Evolutionary conservation across 2,329 filamentous ascomycete genomes (phyloP).

Genomic region (Capronia coronata): DNA sequence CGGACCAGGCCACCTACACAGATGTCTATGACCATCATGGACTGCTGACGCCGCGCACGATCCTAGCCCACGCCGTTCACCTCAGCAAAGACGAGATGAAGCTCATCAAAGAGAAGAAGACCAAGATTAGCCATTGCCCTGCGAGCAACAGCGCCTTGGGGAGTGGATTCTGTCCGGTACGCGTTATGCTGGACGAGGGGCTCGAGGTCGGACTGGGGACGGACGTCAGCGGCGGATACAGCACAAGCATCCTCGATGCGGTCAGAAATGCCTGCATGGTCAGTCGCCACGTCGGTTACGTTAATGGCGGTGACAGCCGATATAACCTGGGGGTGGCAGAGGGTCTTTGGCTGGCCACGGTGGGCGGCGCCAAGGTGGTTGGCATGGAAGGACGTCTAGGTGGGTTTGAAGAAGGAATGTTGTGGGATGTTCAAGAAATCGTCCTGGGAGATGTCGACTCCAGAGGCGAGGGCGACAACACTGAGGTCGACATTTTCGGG

Average conservation of each 20-base stretch:
- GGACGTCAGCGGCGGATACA: slow-evolving; percentile 84
- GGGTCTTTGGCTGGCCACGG: slow-evolving; percentile 75
- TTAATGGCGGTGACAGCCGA: slow-evolving; percentile 28
- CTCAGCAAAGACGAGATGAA: slow-evolving; percentile 59
- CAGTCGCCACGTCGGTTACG: slow-evolving; percentile 61
- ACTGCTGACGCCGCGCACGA: slow-evolving; percentile 64
- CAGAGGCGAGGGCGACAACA: slow-evolving; percentile 38
- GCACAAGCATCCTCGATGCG: slow-evolving; percentile 72
- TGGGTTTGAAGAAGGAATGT: slow-evolving; percentile 75
- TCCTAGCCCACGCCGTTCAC: slow-evolving; percentile 81
- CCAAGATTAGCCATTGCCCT: slow-evolving; percentile 78
- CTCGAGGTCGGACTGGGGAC: slow-evolving; percentile 81
- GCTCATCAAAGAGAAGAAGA: slow-evolving; percentile 54
- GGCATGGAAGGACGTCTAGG: slow-evolving; percentile 67
- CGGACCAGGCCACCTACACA: slow-evolving; percentile 58
- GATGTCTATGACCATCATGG: slow-evolving; percentile 69
- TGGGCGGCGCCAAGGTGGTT: slow-evolving; percentile 77
- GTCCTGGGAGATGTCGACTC: slow-evolving; percentile 26
- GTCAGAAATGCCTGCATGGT: slow-evolving; percentile 74
- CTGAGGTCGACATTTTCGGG: slow-evolving; percentile 81
- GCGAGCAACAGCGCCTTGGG: slow-evolving; percentile 78
- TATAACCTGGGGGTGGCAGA: slow-evolving; percentile 60
- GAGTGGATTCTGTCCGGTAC: slow-evolving; percentile 68
- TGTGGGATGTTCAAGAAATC: slow-evolving; percentile 86
- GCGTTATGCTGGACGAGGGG: slow-evolving; percentile 65